Conservation (phyloP, 805 yeast species). For the Suhomyces emberorum region DNA sequence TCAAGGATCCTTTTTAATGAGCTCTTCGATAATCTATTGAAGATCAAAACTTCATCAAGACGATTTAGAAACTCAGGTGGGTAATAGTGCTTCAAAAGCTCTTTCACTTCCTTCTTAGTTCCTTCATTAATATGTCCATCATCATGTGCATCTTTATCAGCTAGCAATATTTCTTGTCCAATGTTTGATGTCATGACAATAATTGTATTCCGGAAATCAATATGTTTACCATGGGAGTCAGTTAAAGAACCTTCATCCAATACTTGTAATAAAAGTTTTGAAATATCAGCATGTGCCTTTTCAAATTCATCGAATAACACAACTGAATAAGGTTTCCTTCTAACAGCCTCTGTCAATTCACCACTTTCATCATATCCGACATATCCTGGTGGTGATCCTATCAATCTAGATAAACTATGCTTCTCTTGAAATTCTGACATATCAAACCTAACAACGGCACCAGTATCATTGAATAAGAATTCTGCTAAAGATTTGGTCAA, state of each 20-base stretch:
- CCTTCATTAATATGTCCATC: slow-evolving; percentile 55
- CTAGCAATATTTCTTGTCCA: slow-evolving; percentile 84
- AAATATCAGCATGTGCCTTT: slow-evolving; percentile 94
- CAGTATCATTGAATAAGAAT: slow-evolving; percentile 85
- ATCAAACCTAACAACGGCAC: slow-evolving; percentile 85
- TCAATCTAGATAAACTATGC: slow-evolving; percentile 83
- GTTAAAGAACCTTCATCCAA: slow-evolving; percentile 93
- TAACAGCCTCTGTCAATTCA: slow-evolving; percentile 92
- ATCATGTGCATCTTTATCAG: slow-evolving; percentile 57
- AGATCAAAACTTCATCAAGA: slow-evolving; percentile 88
- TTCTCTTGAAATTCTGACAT: slow-evolving; percentile 98
- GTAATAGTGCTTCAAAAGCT: slow-evolving; percentile 66
- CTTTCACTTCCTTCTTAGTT: slow-evolving; percentile 58
- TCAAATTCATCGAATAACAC: slow-evolving; percentile 94
- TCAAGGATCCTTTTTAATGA: slow-evolving; percentile 81
- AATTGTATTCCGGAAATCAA: slow-evolving; percentile 91
- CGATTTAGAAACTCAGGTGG: slow-evolving; percentile 96
- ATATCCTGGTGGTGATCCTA: slow-evolving; percentile 98
- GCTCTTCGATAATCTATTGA: slow-evolving; percentile 78
- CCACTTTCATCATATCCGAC: slow-evolving; percentile 96
- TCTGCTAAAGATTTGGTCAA: slow-evolving; percentile 89
- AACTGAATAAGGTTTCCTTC: slow-evolving; percentile 92
- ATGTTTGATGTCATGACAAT: slow-evolving; percentile 96
- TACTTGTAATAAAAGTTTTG: slow-evolving; percentile 85
- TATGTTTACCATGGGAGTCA: slow-evolving; percentile 91